A percentile compares a stretch with the other conserved stretches of the same genome.
Evolutionary conservation across 495 filamentous ascomycete species (phyloP).

Genomic region (Tuber melanosporum): DNA sequence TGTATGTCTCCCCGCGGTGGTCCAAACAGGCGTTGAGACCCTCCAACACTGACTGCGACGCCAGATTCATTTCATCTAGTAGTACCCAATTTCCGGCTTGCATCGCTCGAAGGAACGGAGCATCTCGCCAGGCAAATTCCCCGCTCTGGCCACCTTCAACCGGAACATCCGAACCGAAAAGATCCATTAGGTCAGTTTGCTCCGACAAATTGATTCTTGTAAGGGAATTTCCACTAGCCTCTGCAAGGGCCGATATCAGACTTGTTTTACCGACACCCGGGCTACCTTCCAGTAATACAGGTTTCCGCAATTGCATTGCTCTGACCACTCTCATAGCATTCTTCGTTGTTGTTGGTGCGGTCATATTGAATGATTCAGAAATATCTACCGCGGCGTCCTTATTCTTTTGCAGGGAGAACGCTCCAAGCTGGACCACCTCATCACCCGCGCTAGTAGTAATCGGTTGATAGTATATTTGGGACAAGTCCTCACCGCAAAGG

Average conservation of each 20-base stretch:
- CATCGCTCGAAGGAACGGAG: conserved; percentile 93
- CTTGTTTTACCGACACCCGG: conserved; percentile 98
- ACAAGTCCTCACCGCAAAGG: conserved; percentile 59
- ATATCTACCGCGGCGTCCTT: conserved; percentile 49
- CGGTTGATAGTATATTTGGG: conserved; percentile 52
- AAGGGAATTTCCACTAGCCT: conserved; percentile 67
- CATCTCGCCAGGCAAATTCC: conserved; percentile 89
- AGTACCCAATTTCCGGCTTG: conserved; percentile 92
- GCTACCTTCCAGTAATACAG: conserved; percentile 88
- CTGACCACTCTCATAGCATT: conserved; percentile 87
- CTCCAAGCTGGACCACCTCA: conserved; percentile 56
- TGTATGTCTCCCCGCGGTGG: conserved; percentile 91
- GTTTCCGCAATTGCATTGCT: conserved; percentile 81
- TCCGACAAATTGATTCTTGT: conserved; percentile 95
- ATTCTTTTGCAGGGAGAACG: conserved; percentile 59
- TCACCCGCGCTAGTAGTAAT: conserved; percentile 48
- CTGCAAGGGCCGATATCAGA: conserved; percentile 74
- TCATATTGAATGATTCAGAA: conserved; percentile 59
- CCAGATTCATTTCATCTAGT: conserved; percentile 97
- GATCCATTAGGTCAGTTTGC: conserved; percentile 92
- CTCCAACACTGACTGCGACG: conserved; percentile 93
- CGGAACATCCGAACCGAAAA: conserved; percentile 96
- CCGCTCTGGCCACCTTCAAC: conserved; percentile 81
- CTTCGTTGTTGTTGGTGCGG: conserved; percentile 77
- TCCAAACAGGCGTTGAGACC: conserved; percentile 96